Base-by-base conservation (phyloP, 1,284 basidiomycete genomes). In the Prillingera fragicola region DNA sequence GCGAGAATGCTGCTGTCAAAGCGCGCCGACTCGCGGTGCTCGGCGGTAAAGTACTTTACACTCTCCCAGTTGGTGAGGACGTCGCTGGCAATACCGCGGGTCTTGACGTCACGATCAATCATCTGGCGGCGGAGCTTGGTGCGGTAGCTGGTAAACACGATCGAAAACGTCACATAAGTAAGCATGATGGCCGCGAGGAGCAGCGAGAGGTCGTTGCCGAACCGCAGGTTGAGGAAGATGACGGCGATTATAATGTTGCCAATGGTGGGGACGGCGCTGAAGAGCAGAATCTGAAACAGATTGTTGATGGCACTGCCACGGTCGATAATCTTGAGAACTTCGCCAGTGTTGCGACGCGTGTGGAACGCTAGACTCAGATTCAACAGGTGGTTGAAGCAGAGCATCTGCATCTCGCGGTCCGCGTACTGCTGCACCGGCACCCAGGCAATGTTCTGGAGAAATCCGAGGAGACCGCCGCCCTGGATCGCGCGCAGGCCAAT, bases 21-120 rank as follows among this genome's bases (percentile, higher is more conserved):
- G 66, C 91, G 86, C 0, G 77, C 75, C 14, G 91, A 76, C 71
- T 98, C 92, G 62, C 84, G 85, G 44, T 78, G 78, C 71, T 98
- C 94, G 59, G 97, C 96, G 73, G 94, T 96, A 97, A 98, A 52
- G 70, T 89, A 90, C 78, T 98, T 99, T 59, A 99, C 95, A 14
- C 91, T 91, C 67, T 99, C 94, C 67, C 90, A 98, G 67, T 99
- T 99, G 65, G 96, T 90, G 41, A 99, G 74, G 0, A 90, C 89
- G 64, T 99, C 95, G n/a, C 95, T 87, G 2, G 89, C 89, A 3
- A 87, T 82, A 0, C 88, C 88, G 0, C 94, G 89, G 9, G 88
- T 90, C 60, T 85, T 85, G 70, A 97, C 92, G 60, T 98, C 95
- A 0, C 89, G 89, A 40, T 85, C 82, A 68, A 96, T 96, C 2